Conservation (phyloP, 2,329 filamentous ascomycete genomes). For the Exophiala alcalophila region DNA sequence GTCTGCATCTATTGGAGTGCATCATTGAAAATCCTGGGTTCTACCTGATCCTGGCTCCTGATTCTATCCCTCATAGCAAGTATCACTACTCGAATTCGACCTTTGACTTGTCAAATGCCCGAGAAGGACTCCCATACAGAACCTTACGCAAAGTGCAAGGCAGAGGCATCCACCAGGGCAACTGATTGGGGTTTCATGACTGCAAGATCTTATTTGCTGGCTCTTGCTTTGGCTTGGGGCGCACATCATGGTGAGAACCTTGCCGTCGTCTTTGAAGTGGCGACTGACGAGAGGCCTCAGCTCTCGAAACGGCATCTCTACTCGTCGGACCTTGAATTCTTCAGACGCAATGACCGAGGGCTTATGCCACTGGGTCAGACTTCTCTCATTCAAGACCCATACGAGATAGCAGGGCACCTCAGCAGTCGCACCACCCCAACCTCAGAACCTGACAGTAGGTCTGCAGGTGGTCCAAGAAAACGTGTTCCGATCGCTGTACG, state of each 20-base stretch:
- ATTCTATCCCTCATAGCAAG: constrained; percentile 9
- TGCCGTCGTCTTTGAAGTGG: too few relatives aligned
- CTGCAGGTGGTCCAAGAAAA: constrained; percentile 28
- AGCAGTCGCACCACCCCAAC: constrained; percentile 26
- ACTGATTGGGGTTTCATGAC: too few relatives aligned
- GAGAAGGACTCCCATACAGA: not conserved
- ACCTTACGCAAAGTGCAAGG: not conserved
- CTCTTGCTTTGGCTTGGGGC: constrained; percentile 4
- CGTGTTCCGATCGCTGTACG: constrained; percentile 36
- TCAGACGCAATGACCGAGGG: constrained; percentile 29
- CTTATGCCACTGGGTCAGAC: constrained; percentile 26
- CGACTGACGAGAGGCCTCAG: constrained; percentile 18
- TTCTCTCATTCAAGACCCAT: constrained; percentile 24
- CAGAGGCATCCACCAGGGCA: too few relatives aligned
- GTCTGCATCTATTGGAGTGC: constrained; percentile 19
- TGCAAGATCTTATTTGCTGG: constrained; percentile 2
- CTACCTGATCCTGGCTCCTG: constrained; percentile 15
- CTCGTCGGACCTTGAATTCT: constrained; percentile 28
- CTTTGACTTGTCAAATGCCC: constrained; percentile 3
- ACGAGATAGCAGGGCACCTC: constrained; percentile 18
- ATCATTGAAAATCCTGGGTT: constrained; percentile 16
- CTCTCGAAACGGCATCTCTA: constrained; percentile 24
- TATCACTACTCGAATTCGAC: constrained; percentile 14
- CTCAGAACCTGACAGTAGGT: constrained; percentile 29
- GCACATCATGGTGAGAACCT: constrained; percentile 18